Base-by-base conservation (phyloP, 495 filamentous ascomycete genomes). In the Hypoxylon cercidicola region DNA sequence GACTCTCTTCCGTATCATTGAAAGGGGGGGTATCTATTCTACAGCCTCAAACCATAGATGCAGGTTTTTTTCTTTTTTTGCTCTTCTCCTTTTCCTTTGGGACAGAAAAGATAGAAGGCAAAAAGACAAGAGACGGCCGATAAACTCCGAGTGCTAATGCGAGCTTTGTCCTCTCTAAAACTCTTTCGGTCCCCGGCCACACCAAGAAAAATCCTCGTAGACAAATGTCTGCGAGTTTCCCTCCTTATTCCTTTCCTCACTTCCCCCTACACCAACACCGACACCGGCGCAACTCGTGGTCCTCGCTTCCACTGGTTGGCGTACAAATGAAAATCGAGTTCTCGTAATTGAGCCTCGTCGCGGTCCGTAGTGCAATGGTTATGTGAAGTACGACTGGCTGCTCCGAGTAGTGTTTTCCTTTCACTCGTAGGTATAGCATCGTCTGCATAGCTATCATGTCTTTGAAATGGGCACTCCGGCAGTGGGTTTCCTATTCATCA, bases 401-500 rank as follows among this genome's bases (percentile, higher is more conserved):
- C 2, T 37, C 11, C 34, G 11, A 37, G 34, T 37, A n/a, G 34
- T 37, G 3, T 9, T 37, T n/a, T 37, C 13, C 25, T 28, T 7
- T 28, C 25, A 28, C 25, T 7, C 25, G 25, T 12, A 9, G 11
- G 11, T 10, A 35, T 55, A 55, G 11, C 37, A 4, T 11, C 28
- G 40, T 37, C 23, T 34, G 8, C 34, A 19, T 15, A 34, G 15
- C 9, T 20, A 52, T 72, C 57, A 67, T 13, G 65, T 67, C 49
- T 69, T 62, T 0, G 54, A 45, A 6, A 66, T 44, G 32, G 46
- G 6, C 1, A 63, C 66, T 18, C 65, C 62, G 13, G 66, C 41
- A 7, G 63, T 66, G 7, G 71, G 63, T 57, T 72, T 73, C 18
- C 70, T 70, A 50, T 80, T 81, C 78, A 83, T 82, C 23, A 83